Conservation (phyloP, 768 basidiomycete genomes). For the Cystofilobasidium macerans region DNA sequence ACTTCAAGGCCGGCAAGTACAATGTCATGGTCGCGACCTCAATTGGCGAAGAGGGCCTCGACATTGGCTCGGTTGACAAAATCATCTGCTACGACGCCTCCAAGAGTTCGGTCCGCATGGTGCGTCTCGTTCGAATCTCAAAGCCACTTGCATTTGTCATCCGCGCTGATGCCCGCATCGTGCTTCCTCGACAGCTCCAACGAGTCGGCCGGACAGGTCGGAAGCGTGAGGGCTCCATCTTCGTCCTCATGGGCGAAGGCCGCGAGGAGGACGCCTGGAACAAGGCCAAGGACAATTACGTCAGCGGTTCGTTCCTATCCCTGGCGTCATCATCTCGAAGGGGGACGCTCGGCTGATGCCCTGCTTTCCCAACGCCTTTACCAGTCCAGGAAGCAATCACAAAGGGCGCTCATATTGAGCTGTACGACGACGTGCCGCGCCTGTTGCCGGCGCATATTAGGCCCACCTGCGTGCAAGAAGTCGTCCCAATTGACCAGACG, state of each 20-base stretch:
- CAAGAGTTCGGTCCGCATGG: slow-evolving; percentile 93
- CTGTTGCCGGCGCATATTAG: slow-evolving; percentile 67
- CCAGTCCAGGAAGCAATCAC: slow-evolving; percentile 75
- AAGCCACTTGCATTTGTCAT: background rate
- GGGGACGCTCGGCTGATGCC: background rate
- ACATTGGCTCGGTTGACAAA: slow-evolving; percentile 93
- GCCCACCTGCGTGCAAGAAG: slow-evolving; percentile 66
- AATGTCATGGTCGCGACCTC: slow-evolving; percentile 93
- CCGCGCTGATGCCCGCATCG: background rate
- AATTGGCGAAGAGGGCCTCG: slow-evolving; percentile 94
- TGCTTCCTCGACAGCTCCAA: slow-evolving; percentile 56
- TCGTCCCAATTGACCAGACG: slow-evolving; percentile 50
- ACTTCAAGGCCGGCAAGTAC: slow-evolving; percentile 74
- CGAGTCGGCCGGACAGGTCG: slow-evolving; percentile 90
- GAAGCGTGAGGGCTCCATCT: slow-evolving; percentile 76
- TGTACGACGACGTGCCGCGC: slow-evolving; percentile 84
- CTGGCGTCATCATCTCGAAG: too few relatives aligned
- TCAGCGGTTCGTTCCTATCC: slow-evolving; percentile 37
- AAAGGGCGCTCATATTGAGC: slow-evolving; percentile 72
- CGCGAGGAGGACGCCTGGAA: slow-evolving; percentile 86
- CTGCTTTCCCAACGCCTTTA: background rate
- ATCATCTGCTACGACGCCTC: slow-evolving; percentile 95
- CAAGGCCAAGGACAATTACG: slow-evolving; percentile 73
- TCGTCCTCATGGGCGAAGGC: slow-evolving; percentile 77
- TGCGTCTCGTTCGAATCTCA: slow-evolving; percentile 38